Evolutionary conservation across 768 basidiomycete species (phyloP), one percentile per base, ranked within the genome.

Genomic region (Mycena filopes): DNA sequence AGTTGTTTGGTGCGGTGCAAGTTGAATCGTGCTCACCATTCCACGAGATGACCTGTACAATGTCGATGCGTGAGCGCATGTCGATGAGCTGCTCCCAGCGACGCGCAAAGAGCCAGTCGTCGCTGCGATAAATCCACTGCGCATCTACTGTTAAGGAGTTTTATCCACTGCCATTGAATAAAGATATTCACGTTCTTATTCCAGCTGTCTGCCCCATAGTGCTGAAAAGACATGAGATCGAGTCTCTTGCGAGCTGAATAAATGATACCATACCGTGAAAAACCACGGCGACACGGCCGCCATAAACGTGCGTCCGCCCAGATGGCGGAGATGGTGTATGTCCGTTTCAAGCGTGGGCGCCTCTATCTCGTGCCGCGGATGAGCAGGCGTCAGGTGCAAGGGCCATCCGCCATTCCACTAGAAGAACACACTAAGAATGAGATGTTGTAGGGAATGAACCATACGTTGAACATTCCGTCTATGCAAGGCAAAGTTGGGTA

Each of bases 21-120:
- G n/a, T n/a, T 21, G 25, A 18, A 43, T 25, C 5, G 9, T 33
- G 23, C 4, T 53, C 15, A 75, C 87, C 83, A 76, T 88, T 88
- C 86, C 86, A 88, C 41, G 83, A 86, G 56, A 84, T 77, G 67
- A 87, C 80, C 73, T 87, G 83, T 31, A 84, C 78, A 59, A 84
- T 69, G 20, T 73, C 69, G 42, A 73, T 49, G 11, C 72, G 63
- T 66, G 80, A 75, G 47, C 86, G 81, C 73, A 81, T 79, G 33
- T 69, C 72, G 60, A 86, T 79, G 48, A 88, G 70, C 63, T 81
- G 79, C 65, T 87, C 85, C 87, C 87, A 88, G 63, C 87, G 82
- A 12, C 79, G 78, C 31, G 77, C 76, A 74, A 84, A 84, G 36
- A 85, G 78, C 76, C 83, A 85, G 68, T 84, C 80, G 71, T 87